A percentile compares a stretch with the other conserved stretches of the same genome.
Evolutionary conservation across 2,329 filamentous ascomycete species (phyloP).

Genomic region (Graphiopsis chlorocephala): DNA sequence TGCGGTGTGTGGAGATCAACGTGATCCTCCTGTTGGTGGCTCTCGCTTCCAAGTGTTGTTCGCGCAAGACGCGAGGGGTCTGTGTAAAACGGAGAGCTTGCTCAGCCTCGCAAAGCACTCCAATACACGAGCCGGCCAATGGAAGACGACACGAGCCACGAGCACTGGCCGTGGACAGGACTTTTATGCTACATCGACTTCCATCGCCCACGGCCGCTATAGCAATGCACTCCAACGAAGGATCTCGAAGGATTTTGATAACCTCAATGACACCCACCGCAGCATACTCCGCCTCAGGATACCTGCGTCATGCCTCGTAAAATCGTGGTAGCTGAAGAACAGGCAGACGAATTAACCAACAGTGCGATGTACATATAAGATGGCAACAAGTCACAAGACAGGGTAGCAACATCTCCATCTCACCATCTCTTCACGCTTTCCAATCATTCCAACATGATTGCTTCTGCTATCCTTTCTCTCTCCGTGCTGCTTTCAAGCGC

Average conservation of each 20-base stretch:
- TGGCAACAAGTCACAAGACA: background rate
- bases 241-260: background rate
- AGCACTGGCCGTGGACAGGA: background rate
- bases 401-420: background rate
- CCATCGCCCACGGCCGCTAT: background rate
- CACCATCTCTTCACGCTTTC: background rate
- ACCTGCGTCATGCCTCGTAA: background rate
- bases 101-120: background rate
- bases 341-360: background rate
- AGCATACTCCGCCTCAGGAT: background rate
- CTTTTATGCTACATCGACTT: background rate
- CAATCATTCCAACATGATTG: background rate
- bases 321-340: background rate
- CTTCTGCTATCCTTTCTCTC: background rate
- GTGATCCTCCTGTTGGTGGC: background rate
- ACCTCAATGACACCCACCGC: background rate
- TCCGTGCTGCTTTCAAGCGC: background rate
- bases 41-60: background rate
- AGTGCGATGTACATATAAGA: background rate
- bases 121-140: background rate
- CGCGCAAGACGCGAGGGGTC: background rate
- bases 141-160: background rate
- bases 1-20: background rate
- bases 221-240: background rate
- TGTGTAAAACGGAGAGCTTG: background rate